Evolutionary conservation across 805 yeast genomes (phyloP).

Genomic region (Metschnikowia sp.): DNA sequence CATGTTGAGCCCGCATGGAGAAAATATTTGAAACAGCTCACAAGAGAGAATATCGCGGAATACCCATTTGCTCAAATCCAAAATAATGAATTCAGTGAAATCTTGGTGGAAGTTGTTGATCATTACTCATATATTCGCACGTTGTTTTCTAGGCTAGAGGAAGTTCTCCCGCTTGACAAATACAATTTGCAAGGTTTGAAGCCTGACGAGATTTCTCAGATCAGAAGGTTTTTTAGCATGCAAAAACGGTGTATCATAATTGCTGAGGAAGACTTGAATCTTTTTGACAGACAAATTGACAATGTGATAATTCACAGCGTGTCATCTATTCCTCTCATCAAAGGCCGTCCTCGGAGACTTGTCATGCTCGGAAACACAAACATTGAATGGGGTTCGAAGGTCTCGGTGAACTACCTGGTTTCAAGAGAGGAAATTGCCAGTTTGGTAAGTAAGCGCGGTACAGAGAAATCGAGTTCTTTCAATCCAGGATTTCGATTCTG

Average conservation of each 20-base stretch:
- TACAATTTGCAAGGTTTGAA: background rate
- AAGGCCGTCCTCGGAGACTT: background rate
- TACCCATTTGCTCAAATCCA: constrained; percentile 13
- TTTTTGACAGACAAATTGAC: constrained; percentile 3
- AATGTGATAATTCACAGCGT: constrained; percentile 4
- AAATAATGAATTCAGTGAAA: background rate
- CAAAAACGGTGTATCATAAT: constrained; percentile 1
- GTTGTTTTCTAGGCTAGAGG: constrained; percentile 10
- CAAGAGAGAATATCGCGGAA: background rate
- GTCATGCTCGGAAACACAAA: background rate
- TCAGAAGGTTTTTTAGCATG: constrained; percentile 1
- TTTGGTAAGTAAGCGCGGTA: background rate
- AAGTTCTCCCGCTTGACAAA: constrained; percentile 8
- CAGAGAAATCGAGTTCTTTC: background rate
- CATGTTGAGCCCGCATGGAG: constrained; percentile 22
- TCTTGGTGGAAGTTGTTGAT: constrained; percentile 1
- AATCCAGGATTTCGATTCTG: constrained; percentile 8
- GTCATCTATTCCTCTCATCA: constrained; percentile 1
- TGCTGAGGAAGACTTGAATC: constrained; percentile 2
- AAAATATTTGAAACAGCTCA: constrained; percentile 7
- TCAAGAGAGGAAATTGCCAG: background rate
- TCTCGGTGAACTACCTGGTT: background rate
- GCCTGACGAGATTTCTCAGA: background rate
- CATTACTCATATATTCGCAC: constrained; percentile 9
- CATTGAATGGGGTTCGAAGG: background rate